A percentile compares a stretch with the other conserved stretches of the same genome.
phyloP scores from a whole-genome alignment of 148 eudicot genomes.

The Vaccinium corymbosum region DNA sequence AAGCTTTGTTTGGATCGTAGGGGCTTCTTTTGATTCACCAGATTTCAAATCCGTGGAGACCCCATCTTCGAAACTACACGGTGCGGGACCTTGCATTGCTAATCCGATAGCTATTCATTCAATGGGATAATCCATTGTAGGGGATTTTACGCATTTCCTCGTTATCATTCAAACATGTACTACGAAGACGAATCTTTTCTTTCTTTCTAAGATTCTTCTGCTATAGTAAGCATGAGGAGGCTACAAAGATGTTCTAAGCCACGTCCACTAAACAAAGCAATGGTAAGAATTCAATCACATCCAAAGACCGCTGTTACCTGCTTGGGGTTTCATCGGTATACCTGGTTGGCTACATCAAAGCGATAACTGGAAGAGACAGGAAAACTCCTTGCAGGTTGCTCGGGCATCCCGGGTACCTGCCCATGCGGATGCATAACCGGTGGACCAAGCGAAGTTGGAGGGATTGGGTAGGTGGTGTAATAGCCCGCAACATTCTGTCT shows the following conservation, averaged over 20 bases:
- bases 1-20: not conserved
- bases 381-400: not conserved
- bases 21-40: not conserved
- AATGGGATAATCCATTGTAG: no score
- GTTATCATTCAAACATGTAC: no score
- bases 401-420: not conserved
- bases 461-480: not conserved
- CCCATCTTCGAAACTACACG: no score
- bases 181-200: not conserved
- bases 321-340: not conserved
- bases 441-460: not conserved
- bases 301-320: not conserved
- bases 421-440: not conserved
- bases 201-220: not conserved
- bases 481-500: not conserved
- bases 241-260: not conserved
- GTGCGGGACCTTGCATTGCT: no score
- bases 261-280: slow-evolving; percentile 2
- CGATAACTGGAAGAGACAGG: not conserved
- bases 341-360: not conserved
- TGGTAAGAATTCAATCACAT: not conserved
- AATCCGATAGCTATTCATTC: no score
- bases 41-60: not conserved
- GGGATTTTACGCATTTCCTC: no score
- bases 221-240: not conserved